Percentiles rank a stretch among this genome's conserved stretches.
Evolutionary conservation across 176 grass and related monocot species (phyloP).

Genomic region (Bromus sterilis): DNA sequence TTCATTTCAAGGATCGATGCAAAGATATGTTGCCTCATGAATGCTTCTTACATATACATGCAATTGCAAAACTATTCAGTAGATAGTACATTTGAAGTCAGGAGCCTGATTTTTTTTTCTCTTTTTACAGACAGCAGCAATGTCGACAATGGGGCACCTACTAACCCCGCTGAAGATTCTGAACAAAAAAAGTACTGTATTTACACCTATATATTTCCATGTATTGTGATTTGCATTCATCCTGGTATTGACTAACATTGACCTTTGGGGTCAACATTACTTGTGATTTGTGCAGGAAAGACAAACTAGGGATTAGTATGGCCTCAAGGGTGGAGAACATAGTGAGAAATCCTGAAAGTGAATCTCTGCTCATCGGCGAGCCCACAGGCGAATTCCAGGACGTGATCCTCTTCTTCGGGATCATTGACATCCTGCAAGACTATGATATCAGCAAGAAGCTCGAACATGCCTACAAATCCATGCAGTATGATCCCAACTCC

Average conservation of each 20-base stretch:
- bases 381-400: constrained; percentile 65
- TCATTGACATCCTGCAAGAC: constrained; percentile 89
- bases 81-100: not conserved
- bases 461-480: constrained; percentile 86
- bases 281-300: constrained; percentile 38
- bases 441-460: constrained; percentile 92
- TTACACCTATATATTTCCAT: not conserved
- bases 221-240: not conserved
- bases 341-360: constrained; percentile 30
- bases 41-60: constrained; percentile 2
- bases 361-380: constrained; percentile 53
- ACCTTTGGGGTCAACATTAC: no score
- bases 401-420: constrained; percentile 75
- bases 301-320: constrained; percentile 70
- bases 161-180: constrained; percentile 23
- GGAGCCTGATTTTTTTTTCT: constrained; percentile 11
- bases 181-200: constrained; percentile 55
- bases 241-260: not conserved
- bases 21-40: constrained; percentile 35
- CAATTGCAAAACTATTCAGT: not conserved
- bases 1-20: constrained; percentile 73
- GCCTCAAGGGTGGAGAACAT: constrained; percentile 67
- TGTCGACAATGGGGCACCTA: constrained; percentile 34
- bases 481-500: constrained; percentile 57
- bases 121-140: constrained; percentile 27